phyloP scores from a whole-genome alignment of 208 protist genomes.

The Porcisia deanei region DNA sequence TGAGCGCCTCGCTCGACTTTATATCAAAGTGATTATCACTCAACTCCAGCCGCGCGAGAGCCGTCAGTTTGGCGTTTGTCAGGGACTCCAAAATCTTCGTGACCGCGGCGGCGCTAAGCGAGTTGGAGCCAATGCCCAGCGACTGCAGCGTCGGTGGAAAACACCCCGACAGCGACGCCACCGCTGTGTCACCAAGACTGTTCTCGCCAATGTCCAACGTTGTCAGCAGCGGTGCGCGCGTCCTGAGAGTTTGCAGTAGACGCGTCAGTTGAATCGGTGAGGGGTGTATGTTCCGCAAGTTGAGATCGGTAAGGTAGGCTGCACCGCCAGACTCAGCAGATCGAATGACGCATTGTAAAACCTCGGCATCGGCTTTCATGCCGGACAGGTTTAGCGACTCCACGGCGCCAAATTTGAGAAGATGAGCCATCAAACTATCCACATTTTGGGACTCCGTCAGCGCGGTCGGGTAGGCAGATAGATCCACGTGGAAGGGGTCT shows the following conservation, averaged over 20 bases:
- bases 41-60: constrained; percentile 17
- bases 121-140: constrained; percentile 35
- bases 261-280: constrained; percentile 11
- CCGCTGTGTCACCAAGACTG: constrained; percentile 38
- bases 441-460: constrained; percentile 32
- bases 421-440: constrained; percentile 31
- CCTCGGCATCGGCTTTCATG: constrained; percentile 4
- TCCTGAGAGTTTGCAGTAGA: constrained; percentile 15
- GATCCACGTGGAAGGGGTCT: constrained; percentile 34
- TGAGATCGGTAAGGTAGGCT: constrained; percentile 21
- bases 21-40: constrained; percentile 20
- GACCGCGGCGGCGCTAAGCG: constrained; percentile 16
- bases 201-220: constrained; percentile 61
- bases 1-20: constrained; percentile 15
- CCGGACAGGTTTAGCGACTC: constrained; percentile 24
- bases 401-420: constrained; percentile 32
- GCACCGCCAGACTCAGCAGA: constrained; percentile 14
- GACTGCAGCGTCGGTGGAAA: constrained; percentile 21
- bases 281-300: constrained; percentile 21
- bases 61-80: not conserved
- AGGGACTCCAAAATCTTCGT: constrained; percentile 15
- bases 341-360: constrained; percentile 15
- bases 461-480: constrained; percentile 27
- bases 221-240: constrained; percentile 27
- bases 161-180: constrained; percentile 23